Percentiles rank a stretch among this genome's conserved stretches.
These are phyloP conservation scores for Kluyveromyces wickerhamii DNA, from an alignment of 805 yeast genomes.

Conservation along the genomic window DNA sequence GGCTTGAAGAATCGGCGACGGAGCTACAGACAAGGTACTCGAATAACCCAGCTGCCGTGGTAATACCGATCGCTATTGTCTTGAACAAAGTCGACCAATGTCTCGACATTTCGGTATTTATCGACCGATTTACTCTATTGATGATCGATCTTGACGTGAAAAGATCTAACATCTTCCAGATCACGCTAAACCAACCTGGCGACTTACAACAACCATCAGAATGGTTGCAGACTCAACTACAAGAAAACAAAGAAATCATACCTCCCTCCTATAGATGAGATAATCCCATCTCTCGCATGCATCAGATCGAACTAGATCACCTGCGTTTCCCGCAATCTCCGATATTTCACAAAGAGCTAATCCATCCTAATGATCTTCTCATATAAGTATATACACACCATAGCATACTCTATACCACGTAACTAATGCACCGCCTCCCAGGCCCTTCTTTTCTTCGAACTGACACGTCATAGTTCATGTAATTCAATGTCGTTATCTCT, in stretches of 20 bases:
- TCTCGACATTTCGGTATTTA: constrained; percentile 1
- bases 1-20: constrained; percentile 58
- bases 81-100: constrained; percentile 4
- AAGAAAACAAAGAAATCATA: constrained; percentile 34
- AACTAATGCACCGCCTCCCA: no score
- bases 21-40: not conserved
- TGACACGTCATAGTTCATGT: no score
- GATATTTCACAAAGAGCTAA: no score
- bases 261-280: constrained; percentile 30
- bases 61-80: constrained; percentile 4
- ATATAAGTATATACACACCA: no score
- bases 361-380: no score
- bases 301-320: no score
- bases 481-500: no score
- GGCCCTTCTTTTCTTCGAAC: no score
- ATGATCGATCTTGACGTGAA: constrained; percentile 1
- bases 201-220: constrained; percentile 44
- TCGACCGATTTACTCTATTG: constrained; percentile 3
- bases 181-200: not conserved
- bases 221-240: constrained; percentile 73
- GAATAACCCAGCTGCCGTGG: not conserved
- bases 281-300: no score
- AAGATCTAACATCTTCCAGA: constrained; percentile 3
- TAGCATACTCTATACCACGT: no score
- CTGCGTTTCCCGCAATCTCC: no score